phyloP scores from a whole-genome alignment of 306 rosid species.

The Erythrophleum fordii region DNA sequence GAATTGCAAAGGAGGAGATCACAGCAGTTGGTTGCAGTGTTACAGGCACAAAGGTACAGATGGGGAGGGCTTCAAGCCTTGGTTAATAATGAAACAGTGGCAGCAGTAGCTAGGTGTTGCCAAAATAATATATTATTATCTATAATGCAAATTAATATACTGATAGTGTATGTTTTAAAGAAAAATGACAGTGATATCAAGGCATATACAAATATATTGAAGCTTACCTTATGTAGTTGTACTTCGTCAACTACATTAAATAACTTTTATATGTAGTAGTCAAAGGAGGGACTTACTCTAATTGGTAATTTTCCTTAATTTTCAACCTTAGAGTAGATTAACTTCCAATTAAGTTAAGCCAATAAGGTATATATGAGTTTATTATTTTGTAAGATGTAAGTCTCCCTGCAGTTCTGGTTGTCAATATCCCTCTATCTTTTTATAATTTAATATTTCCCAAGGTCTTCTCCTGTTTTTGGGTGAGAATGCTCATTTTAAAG shows the following conservation, averaged over 20 bases:
- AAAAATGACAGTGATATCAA: conserved; percentile 4
- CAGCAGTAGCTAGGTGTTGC: background rate
- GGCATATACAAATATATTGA: background rate
- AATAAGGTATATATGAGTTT: background rate
- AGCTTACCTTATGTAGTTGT: conserved; percentile 2
- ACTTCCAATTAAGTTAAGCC: background rate
- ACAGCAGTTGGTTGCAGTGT: background rate
- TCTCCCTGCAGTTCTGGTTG: background rate
- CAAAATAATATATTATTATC: background rate
- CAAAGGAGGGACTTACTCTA: conserved; percentile 2
- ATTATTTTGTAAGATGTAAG: conserved; percentile 15
- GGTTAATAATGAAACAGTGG: background rate
- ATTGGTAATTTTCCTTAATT: conserved; percentile 1
- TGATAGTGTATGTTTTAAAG: background rate
- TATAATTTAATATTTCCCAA: background rate
- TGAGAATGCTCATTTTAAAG: background rate
- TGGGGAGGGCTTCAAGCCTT: background rate
- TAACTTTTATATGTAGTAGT: background rate
- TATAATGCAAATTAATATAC: background rate
- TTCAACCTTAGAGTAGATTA: background rate
- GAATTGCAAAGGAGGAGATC: background rate
- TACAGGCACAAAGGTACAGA: background rate
- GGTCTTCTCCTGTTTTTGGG: background rate
- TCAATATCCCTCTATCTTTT: background rate
- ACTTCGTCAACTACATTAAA: background rate